Conservation (phyloP, 345 rosid species). For the Eucalyptus marginata region DNA sequence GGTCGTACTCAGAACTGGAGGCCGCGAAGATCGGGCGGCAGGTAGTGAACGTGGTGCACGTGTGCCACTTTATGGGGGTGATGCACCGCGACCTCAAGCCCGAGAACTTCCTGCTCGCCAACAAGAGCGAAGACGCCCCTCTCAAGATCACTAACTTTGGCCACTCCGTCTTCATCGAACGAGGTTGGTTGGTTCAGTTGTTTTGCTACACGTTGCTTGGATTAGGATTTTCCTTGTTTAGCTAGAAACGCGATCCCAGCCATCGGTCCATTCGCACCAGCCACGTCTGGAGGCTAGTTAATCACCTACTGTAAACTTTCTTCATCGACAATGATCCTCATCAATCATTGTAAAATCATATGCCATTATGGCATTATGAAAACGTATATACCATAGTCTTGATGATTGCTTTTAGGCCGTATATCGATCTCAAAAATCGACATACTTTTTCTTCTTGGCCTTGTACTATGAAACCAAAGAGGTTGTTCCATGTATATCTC, state of each 20-base stretch:
- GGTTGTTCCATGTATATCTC: too few species aligned
- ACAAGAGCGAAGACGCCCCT: conserved; percentile 28
- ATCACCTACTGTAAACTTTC: neutral
- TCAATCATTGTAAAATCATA: too few species aligned
- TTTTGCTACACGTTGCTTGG: neutral
- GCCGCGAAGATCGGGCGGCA: conserved; percentile 67
- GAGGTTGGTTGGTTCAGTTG: conserved; percentile 25
- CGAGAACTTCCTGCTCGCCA: conserved; percentile 77
- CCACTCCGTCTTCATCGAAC: conserved; percentile 82
- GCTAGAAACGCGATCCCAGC: neutral
- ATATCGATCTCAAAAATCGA: too few species aligned
- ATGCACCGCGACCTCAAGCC: conserved; percentile 92
- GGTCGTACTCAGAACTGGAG: conserved; percentile 69
- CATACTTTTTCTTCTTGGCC: too few species aligned
- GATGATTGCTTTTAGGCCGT: too few species aligned
- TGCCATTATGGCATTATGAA: too few species aligned
- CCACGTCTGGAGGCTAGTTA: neutral
- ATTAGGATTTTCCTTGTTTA: neutral
- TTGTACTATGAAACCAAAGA: too few species aligned
- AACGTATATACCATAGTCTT: too few species aligned
- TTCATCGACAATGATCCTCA: too few species aligned
- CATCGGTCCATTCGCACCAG: neutral
- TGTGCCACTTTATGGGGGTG: conserved; percentile 93
- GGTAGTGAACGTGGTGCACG: conserved; percentile 81
- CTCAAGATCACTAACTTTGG: conserved; percentile 87